Evolutionary conservation across 768 basidiomycete genomes (phyloP), one percentile per base, ranked within the genome.

Genomic region (Gyrodon lividus): DNA sequence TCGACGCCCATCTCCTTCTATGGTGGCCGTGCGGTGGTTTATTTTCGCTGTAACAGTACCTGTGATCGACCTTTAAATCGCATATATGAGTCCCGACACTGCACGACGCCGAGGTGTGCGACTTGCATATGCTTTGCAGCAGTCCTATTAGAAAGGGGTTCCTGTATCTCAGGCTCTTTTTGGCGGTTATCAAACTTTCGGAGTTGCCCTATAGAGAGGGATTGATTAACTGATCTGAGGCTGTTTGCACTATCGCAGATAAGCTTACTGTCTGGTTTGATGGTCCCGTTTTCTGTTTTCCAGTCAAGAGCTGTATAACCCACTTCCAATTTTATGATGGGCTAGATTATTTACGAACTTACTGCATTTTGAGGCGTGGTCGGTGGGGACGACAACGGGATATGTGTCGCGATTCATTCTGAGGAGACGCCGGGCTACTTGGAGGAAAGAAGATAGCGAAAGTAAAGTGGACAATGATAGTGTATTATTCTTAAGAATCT

Each of bases 61-160:
- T 13, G 71, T 70, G 47, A 77, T 73, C 46, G 70, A 59, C 19
- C 81, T 81, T 55, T 34, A 8, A 46, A 37, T 37, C 51, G 59
- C 57, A 64, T 57, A 67, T 52, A 65, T 58, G 52, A 54, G 34
- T 35, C 48, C 6, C 31, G 34, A 43, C 17, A 26, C 20, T 20
- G 30, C 20, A 6, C 20, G 22, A 6, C 20, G 17, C 5, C 13
- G 22, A 46, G 26, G 12, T 3, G 17, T 43, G 48, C 45, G 7
- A 74, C 83, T 69, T 65, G 86, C 87, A 83, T 68, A 26, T 77
- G 72, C 28, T 71, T 69, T 28, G 82, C 83, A 22, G 74, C 73
- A 17, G 86, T 66, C 19, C 71, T 77, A 61, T 83, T 84, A 39
- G 83, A 81, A 23, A 80, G 46, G 38, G 40, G 20, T 37, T 50